Evolutionary conservation across 2,329 filamentous ascomycete species (phyloP).

Genomic region (Falciphora oryzae): DNA sequence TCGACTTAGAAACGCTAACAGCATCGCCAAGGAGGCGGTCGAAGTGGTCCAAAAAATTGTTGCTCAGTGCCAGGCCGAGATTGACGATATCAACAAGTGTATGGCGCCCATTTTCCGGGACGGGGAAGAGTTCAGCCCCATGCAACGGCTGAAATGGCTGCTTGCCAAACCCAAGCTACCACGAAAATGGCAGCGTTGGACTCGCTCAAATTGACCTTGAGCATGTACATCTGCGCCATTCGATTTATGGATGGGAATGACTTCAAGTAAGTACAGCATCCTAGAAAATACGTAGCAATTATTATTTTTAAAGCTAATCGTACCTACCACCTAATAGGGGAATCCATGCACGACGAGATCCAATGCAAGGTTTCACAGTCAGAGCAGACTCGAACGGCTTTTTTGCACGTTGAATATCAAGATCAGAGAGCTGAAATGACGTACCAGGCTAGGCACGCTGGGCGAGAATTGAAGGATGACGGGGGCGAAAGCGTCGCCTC

Average conservation of each 20-base stretch:
- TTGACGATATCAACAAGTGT: not conserved
- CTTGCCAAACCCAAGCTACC: not conserved
- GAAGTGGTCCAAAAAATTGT: not conserved
- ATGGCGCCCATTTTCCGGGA: not conserved
- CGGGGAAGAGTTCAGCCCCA: not conserved
- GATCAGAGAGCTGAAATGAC: not conserved
- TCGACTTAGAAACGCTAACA: not conserved
- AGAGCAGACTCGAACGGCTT: not conserved
- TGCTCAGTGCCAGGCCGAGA: not conserved
- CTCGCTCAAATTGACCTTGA: conserved; percentile 2
- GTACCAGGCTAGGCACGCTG: not conserved
- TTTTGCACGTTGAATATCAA: not conserved
- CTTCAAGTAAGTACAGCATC: not conserved
- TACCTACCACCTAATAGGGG: not conserved
- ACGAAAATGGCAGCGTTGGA: not conserved
- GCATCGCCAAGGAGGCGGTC: not conserved
- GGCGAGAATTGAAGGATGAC: not conserved
- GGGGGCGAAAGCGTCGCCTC: not conserved
- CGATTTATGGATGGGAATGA: not conserved
- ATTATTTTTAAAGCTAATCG: not conserved
- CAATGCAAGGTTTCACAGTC: not conserved
- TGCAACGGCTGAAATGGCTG: not conserved
- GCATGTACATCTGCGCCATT: not conserved
- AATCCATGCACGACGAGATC: conserved; percentile 1
- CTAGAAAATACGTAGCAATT: not conserved